A percentile compares a stretch with the other conserved stretches of the same genome.
These are phyloP conservation scores for Sclerotinia nivalis DNA, from an alignment of 2,329 filamentous ascomycete genomes.

Conservation along the genomic window DNA sequence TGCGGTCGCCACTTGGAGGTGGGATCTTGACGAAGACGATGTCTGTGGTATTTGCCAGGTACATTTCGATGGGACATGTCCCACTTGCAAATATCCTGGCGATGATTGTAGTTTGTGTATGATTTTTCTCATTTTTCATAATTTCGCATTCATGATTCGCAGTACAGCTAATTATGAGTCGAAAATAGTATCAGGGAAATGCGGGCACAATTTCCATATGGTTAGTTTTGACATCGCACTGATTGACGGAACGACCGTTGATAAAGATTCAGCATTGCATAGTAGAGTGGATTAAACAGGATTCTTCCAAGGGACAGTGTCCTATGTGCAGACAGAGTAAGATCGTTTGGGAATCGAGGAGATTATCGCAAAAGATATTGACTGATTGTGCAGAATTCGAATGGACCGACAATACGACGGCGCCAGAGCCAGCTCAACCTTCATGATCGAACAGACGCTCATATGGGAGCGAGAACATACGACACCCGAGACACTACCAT, in stretches of 20 bases:
- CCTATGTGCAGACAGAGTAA: slow-evolving; percentile 96
- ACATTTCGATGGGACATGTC: slow-evolving; percentile 96
- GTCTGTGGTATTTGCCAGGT: slow-evolving; percentile 98
- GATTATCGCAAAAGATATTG: neutral
- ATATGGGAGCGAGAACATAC: neutral
- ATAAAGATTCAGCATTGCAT: slow-evolving; percentile 75
- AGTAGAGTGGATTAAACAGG: slow-evolving; percentile 92
- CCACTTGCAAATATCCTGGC: slow-evolving; percentile 95
- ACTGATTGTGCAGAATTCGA: slow-evolving; percentile 19
- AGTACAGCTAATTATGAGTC: neutral
- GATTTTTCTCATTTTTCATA: slow-evolving; percentile 41
- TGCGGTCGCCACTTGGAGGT: slow-evolving; percentile 93
- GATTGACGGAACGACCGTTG: neutral
- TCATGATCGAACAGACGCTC: neutral
- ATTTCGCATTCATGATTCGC: neutral
- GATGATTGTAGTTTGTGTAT: slow-evolving; percentile 90
- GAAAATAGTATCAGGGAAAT: slow-evolving; percentile 82
- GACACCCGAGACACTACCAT: neutral
- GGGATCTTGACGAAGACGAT: slow-evolving; percentile 96
- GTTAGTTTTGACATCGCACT: slow-evolving; percentile 49
- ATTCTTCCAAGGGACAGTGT: slow-evolving; percentile 88
- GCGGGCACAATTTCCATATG: slow-evolving; percentile 98
- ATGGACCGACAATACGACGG: slow-evolving; percentile 20
- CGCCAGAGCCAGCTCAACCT: neutral
- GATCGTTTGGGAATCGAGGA: slow-evolving; percentile 28